phyloP scores from a whole-genome alignment of 1,139 yeast genomes.

The Wickerhamomyces sp. region DNA sequence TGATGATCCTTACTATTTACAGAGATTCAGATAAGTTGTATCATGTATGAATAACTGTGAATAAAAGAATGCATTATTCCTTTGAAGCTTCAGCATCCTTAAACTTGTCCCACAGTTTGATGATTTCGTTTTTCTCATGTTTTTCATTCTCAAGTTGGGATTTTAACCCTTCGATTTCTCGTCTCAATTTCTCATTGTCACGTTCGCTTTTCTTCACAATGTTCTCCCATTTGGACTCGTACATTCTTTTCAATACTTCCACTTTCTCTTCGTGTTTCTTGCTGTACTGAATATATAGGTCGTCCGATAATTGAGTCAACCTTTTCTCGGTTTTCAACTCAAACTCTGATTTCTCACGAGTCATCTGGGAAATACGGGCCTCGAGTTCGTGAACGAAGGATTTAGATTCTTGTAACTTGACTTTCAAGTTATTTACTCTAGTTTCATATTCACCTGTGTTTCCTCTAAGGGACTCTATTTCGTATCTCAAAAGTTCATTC shows the following conservation, averaged over 20 bases:
- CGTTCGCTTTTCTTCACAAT: slow-evolving; percentile 37
- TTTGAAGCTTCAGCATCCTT: slow-evolving; percentile 19
- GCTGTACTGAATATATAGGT: slow-evolving; percentile 62
- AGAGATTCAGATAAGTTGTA: too few species aligned
- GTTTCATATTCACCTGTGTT: slow-evolving; percentile 16
- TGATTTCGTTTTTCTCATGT: slow-evolving; percentile 51
- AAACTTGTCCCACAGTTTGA: slow-evolving; percentile 46
- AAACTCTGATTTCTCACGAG: slow-evolving; percentile 20
- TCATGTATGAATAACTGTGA: too few species aligned
- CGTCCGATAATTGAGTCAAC: slow-evolving; percentile 57
- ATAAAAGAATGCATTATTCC: too few species aligned
- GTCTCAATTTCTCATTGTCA: slow-evolving; percentile 39
- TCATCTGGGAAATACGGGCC: slow-evolving; percentile 9
- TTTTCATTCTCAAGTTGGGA: slow-evolving; percentile 44
- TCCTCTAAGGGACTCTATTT: slow-evolving; percentile 26
- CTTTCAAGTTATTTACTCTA: slow-evolving; percentile 17
- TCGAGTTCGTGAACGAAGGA: slow-evolving; percentile 7
- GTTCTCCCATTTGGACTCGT: slow-evolving; percentile 44
- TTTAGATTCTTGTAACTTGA: slow-evolving; percentile 25
- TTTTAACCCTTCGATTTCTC: slow-evolving; percentile 43
- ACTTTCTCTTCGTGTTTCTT: slow-evolving; percentile 68
- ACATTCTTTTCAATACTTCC: slow-evolving; percentile 45
- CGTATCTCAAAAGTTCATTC: slow-evolving; percentile 19
- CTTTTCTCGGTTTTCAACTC: slow-evolving; percentile 46
- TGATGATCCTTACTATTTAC: too few species aligned